These are phyloP conservation scores for Tilletia caries DNA, from an alignment of 1,284 basidiomycete genomes.

Conservation along the genomic window DNA sequence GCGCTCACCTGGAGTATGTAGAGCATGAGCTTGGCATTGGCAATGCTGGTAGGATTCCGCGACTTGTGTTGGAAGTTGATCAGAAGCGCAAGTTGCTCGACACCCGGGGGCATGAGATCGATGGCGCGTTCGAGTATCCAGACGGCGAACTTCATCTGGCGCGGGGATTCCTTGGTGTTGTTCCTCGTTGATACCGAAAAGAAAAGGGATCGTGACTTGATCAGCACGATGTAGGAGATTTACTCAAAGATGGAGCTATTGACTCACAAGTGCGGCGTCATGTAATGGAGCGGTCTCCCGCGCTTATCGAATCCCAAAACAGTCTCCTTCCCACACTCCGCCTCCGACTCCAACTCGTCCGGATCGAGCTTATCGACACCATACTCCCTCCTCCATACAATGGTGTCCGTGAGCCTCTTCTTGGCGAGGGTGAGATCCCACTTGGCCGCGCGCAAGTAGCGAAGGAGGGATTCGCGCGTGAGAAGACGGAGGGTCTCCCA, in stretches of 20 bases:
- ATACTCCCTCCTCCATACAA: conserved; percentile 55
- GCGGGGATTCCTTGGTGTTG: conserved; percentile 35
- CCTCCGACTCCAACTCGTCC: conserved; percentile 45
- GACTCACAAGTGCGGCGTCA: conserved; percentile 54
- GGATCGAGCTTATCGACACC: conserved; percentile 51
- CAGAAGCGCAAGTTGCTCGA: conserved; percentile 49
- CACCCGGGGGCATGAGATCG: conserved; percentile 53
- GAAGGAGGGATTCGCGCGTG: conserved; percentile 49
- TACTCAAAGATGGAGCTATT: no score
- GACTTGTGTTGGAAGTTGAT: conserved; percentile 47
- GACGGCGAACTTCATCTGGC: conserved; percentile 55
- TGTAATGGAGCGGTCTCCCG: conserved; percentile 55
- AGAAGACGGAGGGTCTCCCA: conserved; percentile 51
- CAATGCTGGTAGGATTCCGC: conserved; percentile 43
- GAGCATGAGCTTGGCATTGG: conserved; percentile 49
- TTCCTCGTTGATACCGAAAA: background rate
- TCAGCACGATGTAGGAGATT: no score
- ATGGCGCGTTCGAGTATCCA: conserved; percentile 55
- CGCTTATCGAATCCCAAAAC: conserved; percentile 54
- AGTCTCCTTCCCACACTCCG: conserved; percentile 55
- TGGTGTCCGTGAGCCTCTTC: conserved; percentile 53
- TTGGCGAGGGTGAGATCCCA: conserved; percentile 53
- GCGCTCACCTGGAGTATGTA: conserved; percentile 42
- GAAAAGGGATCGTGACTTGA: no score
- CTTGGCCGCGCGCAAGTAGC: conserved; percentile 54